These are phyloP conservation scores for Pseudonectria foliicola DNA, from an alignment of 2,329 filamentous ascomycete species.

Conservation along the genomic window DNA sequence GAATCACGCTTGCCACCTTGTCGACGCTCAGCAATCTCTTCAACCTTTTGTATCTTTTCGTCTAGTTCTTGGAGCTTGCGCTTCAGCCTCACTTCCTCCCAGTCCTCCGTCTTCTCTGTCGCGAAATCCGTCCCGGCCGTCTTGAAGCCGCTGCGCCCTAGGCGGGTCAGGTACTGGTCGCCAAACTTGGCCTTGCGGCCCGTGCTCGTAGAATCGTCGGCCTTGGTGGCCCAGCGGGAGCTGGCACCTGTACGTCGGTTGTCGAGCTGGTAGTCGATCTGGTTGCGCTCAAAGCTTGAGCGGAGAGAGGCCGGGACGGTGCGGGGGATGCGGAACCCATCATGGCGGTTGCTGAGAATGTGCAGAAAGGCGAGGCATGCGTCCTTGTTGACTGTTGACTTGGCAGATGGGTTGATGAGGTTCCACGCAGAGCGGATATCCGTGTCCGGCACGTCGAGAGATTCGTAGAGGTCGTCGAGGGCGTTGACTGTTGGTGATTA, in stretches of 20 bases:
- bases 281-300: constrained; percentile 85
- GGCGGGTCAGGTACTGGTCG: constrained; percentile 86
- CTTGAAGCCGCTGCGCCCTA: constrained; percentile 78
- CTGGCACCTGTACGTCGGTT: constrained; percentile 57
- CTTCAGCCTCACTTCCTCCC: constrained; percentile 94
- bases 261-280: constrained; percentile 94
- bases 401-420: constrained; percentile 85
- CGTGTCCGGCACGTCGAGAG: constrained; percentile 64
- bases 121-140: constrained; percentile 86
- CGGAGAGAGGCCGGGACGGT: constrained; percentile 87
- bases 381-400: constrained; percentile 83
- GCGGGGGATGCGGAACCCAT: constrained; percentile 89
- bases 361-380: constrained; percentile 91
- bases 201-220: constrained; percentile 72
- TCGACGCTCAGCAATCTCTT: constrained; percentile 61
- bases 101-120: constrained; percentile 79
- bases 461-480: constrained; percentile 78
- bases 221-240: constrained; percentile 71
- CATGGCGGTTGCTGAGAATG: constrained; percentile 91
- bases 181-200: constrained; percentile 96
- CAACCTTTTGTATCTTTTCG: constrained; percentile 76
- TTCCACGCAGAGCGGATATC: constrained; percentile 95
- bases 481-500: constrained; percentile 54
- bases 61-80: constrained; percentile 88
- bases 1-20: constrained; percentile 61